Evolutionary conservation across 2,329 filamentous ascomycete species (phyloP), one percentile per base, ranked within the genome.

Genomic region (Exophiala phaeomuriformis): DNA sequence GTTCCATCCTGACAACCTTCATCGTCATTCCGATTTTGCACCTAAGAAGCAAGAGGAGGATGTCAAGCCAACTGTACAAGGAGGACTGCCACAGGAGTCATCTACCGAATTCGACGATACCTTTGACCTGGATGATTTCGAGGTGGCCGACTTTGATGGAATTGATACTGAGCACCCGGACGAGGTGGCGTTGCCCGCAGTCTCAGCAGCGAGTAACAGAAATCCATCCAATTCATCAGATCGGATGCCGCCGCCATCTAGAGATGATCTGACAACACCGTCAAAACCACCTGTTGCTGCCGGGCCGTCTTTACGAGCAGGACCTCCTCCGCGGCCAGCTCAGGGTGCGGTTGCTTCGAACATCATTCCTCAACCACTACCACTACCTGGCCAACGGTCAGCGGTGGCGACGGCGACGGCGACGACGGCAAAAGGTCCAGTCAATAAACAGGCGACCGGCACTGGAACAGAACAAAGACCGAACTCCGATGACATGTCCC

Each of bases 1-100:
- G 68, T 95, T 90, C 72, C 83, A 91, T 61, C 82, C 86, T 57
- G 78, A 80, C n/a, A 84, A 84, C 39, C 76, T 97, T 36, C 85
- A 96, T 70, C 81, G 91, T 37, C 90, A 95, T 69, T 72, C 81
- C 1, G 87, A 90, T 66, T 94, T 80, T 67, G 79, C 72, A 10
- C 76, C 77, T 3, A 66, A 77, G 28, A 85, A 84, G 67, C 82
- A 79, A 65, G 78, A 83, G 54, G 66, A 71, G 2, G 63, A 64
- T 53, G 58, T 60, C 31, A 67, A 69, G 31, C 71, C 67, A 45
- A 67, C 28, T 10, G 8, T 45, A 4, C 28, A 51, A 10, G 42
- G 19, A 28, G 42, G 19, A 28, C 49, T 35, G 10, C 31, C 39
- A 12, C 41, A 55, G 49, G 54, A 51, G 41, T 46, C 41, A 1